Base-by-base conservation (phyloP, 495 filamentous ascomycete genomes). In the Penicillium samsonianum region DNA sequence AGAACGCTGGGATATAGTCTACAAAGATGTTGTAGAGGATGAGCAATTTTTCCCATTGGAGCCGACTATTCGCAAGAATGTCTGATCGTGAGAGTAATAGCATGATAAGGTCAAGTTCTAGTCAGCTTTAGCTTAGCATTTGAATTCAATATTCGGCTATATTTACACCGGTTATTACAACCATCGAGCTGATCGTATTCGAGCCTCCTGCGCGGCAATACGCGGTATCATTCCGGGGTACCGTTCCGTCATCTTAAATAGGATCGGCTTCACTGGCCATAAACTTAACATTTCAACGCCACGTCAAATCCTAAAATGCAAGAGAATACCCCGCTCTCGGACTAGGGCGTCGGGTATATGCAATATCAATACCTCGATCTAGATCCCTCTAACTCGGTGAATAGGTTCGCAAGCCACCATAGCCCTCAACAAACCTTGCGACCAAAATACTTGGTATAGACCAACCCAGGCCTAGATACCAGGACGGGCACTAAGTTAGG, bases 21-120 rank as follows among this genome's bases (percentile, higher is more conserved):
- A 82, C 57, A 72, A 75, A 16, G 76, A 73, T 28, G 74, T 85
- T 28, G 76, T 61, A 4, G 69, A 73, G 14, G 78, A 83, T 37
- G 75, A 74, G 20, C 72, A 80, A 38, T 73, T 74, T 1, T 81
- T 87, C 64, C 80, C 83, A 2, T 70, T 84, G 26, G 80, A 84
- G 60, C 80, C 82, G 2, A 67, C 62, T 33, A 69, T 83, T 57
- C 70, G 78, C 43, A 77, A 69, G 59, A 70, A 67, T 31, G 48
- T 70, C 14, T 53, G 62, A 9, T 77, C 50, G 20, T 65, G 23
- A 35, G 19, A 16, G 7, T n/a, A 1, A 5, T 11, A 47, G 22
- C 40, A 19, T 22, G 11, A 45, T 30, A 42, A 23, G 23, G 16
- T 9, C 7, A 8, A 17, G 7, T 38, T n/a, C 33, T 38, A 17